Conservation (phyloP, 1,139 yeast species). For the Hansenula sp. region DNA sequence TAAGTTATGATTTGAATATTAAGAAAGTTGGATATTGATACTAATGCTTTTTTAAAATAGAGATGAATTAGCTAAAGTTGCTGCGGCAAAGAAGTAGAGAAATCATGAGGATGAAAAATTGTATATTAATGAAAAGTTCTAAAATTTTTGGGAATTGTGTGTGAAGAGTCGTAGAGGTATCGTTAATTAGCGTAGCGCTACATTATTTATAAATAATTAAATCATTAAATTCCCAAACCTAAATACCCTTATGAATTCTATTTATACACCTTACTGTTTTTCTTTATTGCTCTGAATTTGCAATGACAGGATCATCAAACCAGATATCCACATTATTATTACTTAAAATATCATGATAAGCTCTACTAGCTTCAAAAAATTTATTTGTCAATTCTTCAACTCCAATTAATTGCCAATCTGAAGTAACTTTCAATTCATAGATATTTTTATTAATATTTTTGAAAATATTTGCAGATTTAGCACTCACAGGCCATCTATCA, state of each 20-base stretch:
- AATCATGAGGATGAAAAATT: conserved; percentile 2
- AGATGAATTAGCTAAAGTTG: conserved; percentile 25
- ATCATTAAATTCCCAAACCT: no score
- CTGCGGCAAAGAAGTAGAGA: no score
- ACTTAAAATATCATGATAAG: conserved; percentile 40
- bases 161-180: no score
- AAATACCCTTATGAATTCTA: no score
- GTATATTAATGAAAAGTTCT: background rate
- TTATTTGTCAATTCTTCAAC: conserved; percentile 37
- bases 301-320: conserved; percentile 15
- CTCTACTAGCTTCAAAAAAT: conserved; percentile 38
- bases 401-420: conserved; percentile 32
- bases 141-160: no score
- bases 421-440: conserved; percentile 33
- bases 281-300: conserved; percentile 1
- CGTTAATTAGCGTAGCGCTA: no score
- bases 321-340: conserved; percentile 37
- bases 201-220: no score
- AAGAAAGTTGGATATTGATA: background rate
- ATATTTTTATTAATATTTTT: conserved; percentile 36
- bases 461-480: conserved; percentile 39
- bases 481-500: conserved; percentile 42
- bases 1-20: conserved; percentile 22
- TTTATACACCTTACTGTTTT: no score
- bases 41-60: conserved; percentile 10